Percentiles rank a stretch among this genome's conserved stretches.
Evolutionary conservation across 176 grass and related monocot genomes (phyloP).

Genomic region (Ananas comosus): DNA sequence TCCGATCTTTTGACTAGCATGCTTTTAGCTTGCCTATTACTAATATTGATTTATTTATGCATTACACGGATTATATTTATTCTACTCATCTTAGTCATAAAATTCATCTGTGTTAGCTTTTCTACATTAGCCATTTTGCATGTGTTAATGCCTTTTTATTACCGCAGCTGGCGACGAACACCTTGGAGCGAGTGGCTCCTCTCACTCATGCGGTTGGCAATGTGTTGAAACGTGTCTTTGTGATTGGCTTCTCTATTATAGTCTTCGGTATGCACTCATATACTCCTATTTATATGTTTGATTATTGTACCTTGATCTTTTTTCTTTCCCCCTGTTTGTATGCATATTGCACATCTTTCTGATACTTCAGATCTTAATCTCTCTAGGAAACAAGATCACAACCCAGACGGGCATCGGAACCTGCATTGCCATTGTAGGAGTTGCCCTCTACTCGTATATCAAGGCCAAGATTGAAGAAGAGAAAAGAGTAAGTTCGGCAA

Average conservation of each 20-base stretch:
- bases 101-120: background rate
- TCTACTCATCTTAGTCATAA: background rate
- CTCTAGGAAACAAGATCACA: slow-evolving; percentile 84
- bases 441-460: slow-evolving; percentile 89
- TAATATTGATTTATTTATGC: background rate
- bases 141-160: slow-evolving; percentile 12
- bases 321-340: background rate
- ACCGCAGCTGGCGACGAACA: slow-evolving; percentile 85
- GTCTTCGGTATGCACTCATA: slow-evolving; percentile 47
- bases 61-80: background rate
- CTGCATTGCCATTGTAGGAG: slow-evolving; percentile 77
- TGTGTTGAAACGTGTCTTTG: slow-evolving; percentile 99
- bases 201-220: slow-evolving; percentile 97
- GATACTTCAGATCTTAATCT: slow-evolving; percentile 14
- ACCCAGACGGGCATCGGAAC: slow-evolving; percentile 96
- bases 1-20: too few species aligned
- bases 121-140: background rate
- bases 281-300: slow-evolving; percentile 9
- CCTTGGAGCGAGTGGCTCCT: slow-evolving; percentile 92
- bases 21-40: too few species aligned
- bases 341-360: background rate
- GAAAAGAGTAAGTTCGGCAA: slow-evolving; percentile 61
- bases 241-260: slow-evolving; percentile 91
- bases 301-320: background rate
- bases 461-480: slow-evolving; percentile 97